phyloP scores from a whole-genome alignment of 345 rosid species.

The Boechera divaricarpa region DNA sequence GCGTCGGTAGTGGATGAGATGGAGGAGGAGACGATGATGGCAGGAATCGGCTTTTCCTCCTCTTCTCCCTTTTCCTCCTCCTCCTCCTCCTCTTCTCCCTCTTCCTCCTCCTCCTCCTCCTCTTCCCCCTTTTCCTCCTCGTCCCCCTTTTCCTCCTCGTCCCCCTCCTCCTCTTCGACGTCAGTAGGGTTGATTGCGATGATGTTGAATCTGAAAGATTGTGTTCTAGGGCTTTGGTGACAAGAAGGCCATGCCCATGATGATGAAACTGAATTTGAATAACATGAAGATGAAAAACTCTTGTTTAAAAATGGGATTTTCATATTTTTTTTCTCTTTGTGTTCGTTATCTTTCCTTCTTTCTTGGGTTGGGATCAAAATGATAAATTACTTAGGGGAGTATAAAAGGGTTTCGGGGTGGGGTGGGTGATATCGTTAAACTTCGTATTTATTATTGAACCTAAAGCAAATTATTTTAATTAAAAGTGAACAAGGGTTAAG shows the following conservation, averaged over 20 bases:
- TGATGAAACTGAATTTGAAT: conserved; percentile 30
- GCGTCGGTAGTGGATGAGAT: conserved; percentile 26
- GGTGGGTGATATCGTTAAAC: conserved; percentile 11
- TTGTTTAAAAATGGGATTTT: conserved; percentile 59
- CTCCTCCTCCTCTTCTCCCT: conserved; percentile 1
- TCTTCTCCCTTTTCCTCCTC: conserved; percentile 1
- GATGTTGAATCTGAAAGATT: conserved; percentile 54
- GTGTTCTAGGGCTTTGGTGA: conserved; percentile 70
- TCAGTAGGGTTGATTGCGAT: conserved; percentile 17
- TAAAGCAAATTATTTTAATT: neutral
- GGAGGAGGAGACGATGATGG: neutral
- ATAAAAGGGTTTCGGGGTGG: conserved; percentile 4
- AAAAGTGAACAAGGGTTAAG: neutral
- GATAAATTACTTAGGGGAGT: conserved; percentile 13
- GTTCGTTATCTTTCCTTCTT: neutral
- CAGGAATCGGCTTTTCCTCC: conserved; percentile 15
- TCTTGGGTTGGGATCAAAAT: conserved; percentile 16
- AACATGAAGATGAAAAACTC: conserved; percentile 33
- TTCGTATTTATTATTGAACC: conserved; percentile 31
- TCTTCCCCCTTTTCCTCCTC: neutral
- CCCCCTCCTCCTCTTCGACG: conserved; percentile 12
- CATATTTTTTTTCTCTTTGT: conserved; percentile 38
- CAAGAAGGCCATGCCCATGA: conserved; percentile 81
- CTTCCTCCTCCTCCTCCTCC: neutral
- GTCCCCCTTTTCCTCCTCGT: conserved; percentile 4